These are phyloP conservation scores for Fraxinus anomala DNA, from an alignment of 257 asterid genomes.

Conservation along the genomic window DNA sequence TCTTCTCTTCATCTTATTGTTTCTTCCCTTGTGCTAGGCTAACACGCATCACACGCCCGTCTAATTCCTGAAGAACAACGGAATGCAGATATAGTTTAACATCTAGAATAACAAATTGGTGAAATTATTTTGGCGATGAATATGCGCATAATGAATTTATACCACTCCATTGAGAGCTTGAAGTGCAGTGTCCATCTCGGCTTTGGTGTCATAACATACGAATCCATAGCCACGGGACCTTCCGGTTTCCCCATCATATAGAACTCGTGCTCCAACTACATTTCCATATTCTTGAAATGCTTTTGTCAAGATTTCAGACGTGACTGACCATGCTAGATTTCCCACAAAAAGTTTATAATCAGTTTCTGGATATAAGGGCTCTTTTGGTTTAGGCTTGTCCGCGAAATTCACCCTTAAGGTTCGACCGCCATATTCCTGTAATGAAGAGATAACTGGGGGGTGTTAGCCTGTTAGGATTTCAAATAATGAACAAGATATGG, in stretches of 20 bases:
- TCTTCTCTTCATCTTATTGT: conserved; percentile 32
- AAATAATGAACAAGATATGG: neutral
- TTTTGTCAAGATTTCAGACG: conserved; percentile 60
- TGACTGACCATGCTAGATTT: conserved; percentile 72
- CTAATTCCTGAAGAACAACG: conserved; percentile 60
- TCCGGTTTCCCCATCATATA: conserved; percentile 81
- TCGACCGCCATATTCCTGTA: conserved; percentile 82
- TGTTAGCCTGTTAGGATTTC: neutral
- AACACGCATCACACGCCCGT: conserved; percentile 71
- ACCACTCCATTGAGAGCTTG: conserved; percentile 81
- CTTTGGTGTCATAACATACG: conserved; percentile 58
- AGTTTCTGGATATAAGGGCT: conserved; percentile 82
- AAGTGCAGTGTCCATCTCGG: conserved; percentile 76
- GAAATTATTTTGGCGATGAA: neutral
- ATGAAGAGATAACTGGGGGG: neutral
- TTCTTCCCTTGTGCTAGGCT: conserved; percentile 81
- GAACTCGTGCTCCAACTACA: conserved; percentile 79
- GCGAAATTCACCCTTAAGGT: conserved; percentile 86
- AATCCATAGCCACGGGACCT: conserved; percentile 94
- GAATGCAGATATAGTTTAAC: neutral
- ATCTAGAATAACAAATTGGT: neutral
- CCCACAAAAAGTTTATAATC: conserved; percentile 86
- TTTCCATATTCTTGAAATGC: conserved; percentile 69
- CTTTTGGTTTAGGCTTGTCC: conserved; percentile 81
- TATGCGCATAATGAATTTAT: conserved; percentile 5